Evolutionary conservation across 1,284 basidiomycete genomes (phyloP), one percentile per base, ranked within the genome.

Genomic region (Pascua sp.): DNA sequence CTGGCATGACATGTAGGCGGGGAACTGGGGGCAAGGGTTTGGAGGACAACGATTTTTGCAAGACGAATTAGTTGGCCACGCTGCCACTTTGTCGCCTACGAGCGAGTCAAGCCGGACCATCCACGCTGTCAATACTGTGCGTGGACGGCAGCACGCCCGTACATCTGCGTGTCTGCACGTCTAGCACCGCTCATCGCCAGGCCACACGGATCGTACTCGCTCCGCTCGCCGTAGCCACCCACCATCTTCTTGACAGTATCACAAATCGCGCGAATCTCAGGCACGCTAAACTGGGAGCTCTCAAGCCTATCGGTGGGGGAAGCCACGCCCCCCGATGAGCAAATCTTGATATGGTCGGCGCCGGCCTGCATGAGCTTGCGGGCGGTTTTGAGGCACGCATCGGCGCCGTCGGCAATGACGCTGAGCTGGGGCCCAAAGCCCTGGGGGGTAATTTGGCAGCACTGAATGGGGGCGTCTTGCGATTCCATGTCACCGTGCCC

Each of bases 201-300:
- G n/a, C n/a, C n/a, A n/a, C n/a, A n/a, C n/a, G n/a, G n/a, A n/a
- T n/a, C n/a, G n/a, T n/a, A 45, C 12, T 45, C 44, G 41, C 47
- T 42, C 49, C 24, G 24, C 9, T 32, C 15, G 43, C 56, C 62
- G 12, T 61, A 53, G n/a, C n/a, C 24, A 32, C 24, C 24, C 80
- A 32, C 24, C 80, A 81, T 81, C 53, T 80, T 77, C 57, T 62
- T 66, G 51, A 77, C 80, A 0, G 80, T 81, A n/a, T 69, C 75
- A 4, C 79, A 81, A 58, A 81, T 79, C 0, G 81, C 81, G 17
- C 63, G 65, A 12, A 82, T 72, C 67, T 82, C 81, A 13, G 81
- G 80, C 1, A 76, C 69, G 0, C 78, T 78, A 62, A 78, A 82
- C 62, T 83, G 81, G 0, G 80, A 71, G 1, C 77, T 78, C 63